Evolutionary conservation across 2,329 filamentous ascomycete genomes (phyloP).

Genomic region (Myriosclerotinia scirpicola): DNA sequence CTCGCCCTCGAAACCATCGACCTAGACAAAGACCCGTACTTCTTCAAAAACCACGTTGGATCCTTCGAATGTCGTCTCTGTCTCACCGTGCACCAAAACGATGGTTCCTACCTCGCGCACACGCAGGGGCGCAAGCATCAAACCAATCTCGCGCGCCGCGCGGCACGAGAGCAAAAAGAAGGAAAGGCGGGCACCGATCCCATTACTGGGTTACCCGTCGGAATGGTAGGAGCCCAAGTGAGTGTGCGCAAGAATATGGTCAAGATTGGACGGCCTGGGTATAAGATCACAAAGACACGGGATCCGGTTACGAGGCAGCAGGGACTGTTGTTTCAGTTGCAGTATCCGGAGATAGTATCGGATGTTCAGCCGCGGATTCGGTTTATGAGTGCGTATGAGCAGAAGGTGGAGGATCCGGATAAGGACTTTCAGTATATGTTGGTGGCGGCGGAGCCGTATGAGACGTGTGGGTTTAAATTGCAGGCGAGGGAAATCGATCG

Average conservation of each 20-base stretch:
- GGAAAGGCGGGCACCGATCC: slow-evolving; percentile 67
- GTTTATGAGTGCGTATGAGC: slow-evolving; percentile 97
- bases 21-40: slow-evolving; percentile 98
- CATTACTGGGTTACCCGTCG: slow-evolving; percentile 68
- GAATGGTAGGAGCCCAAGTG: slow-evolving; percentile 65
- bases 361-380: slow-evolving; percentile 79
- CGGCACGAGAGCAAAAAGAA: slow-evolving; percentile 92
- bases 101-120: slow-evolving; percentile 97
- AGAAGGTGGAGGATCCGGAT: slow-evolving; percentile 92
- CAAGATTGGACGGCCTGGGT: slow-evolving; percentile 94
- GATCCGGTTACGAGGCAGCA: slow-evolving; percentile 87
- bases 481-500: slow-evolving; percentile 91
- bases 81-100: slow-evolving; percentile 96
- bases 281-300: slow-evolving; percentile 95
- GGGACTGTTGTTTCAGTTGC: slow-evolving; percentile 91
- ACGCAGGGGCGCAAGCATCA: slow-evolving; percentile 99
- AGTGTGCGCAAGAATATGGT: slow-evolving; percentile 76
- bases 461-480: slow-evolving; percentile 95
- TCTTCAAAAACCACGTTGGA: slow-evolving; percentile 99
- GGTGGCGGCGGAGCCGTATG: slow-evolving; percentile 94
- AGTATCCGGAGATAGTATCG: slow-evolving; percentile 85
- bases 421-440: slow-evolving; percentile 93
- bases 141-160: slow-evolving; percentile 93
- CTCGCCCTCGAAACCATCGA: slow-evolving; percentile 98
- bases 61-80: slow-evolving; percentile 97